These are phyloP conservation scores for Penicillium argentinense DNA, from an alignment of 495 filamentous ascomycete genomes.

Conservation along the genomic window DNA sequence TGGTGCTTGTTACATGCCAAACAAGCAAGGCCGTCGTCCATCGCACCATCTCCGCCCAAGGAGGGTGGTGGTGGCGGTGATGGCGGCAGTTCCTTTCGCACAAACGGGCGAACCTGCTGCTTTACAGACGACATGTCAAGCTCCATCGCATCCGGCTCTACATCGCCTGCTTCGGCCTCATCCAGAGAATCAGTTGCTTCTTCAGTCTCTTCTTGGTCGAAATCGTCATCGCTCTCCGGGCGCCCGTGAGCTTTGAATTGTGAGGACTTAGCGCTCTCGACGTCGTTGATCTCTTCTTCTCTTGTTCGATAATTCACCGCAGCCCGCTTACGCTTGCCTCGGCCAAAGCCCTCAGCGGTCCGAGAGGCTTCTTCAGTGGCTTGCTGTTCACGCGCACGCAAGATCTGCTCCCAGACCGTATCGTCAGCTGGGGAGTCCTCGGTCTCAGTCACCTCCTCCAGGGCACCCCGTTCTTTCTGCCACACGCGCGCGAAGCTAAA, in stretches of 20 bases:
- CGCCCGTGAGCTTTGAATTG: conserved; percentile 26
- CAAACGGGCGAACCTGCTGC: conserved; percentile 30
- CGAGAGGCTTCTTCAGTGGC: conserved; percentile 66
- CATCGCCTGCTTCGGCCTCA: conserved; percentile 14
- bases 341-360: conserved; percentile 69
- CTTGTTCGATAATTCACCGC: conserved; percentile 42
- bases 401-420: conserved; percentile 85
- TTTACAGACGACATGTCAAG: not conserved
- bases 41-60: conserved; percentile 48
- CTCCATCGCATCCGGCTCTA: conserved; percentile 9
- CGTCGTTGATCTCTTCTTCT: conserved; percentile 12
- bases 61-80: not conserved
- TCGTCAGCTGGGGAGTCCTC: conserved; percentile 46
- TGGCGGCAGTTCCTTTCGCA: conserved; percentile 32
- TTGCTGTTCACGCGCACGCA: conserved; percentile 75
- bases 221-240: conserved; percentile 33
- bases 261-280: conserved; percentile 15
- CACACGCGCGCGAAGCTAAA: conserved; percentile 93
- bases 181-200: conserved; percentile 30
- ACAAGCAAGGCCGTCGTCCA: conserved; percentile 39
- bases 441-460: conserved; percentile 58
- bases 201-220: conserved; percentile 16
- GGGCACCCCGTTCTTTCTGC: conserved; percentile 73
- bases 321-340: conserved; percentile 68
- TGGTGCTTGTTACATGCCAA: conserved; percentile 55